These are phyloP conservation scores for Kodamaea sagamina DNA, from an alignment of 805 yeast genomes.

Conservation along the genomic window DNA sequence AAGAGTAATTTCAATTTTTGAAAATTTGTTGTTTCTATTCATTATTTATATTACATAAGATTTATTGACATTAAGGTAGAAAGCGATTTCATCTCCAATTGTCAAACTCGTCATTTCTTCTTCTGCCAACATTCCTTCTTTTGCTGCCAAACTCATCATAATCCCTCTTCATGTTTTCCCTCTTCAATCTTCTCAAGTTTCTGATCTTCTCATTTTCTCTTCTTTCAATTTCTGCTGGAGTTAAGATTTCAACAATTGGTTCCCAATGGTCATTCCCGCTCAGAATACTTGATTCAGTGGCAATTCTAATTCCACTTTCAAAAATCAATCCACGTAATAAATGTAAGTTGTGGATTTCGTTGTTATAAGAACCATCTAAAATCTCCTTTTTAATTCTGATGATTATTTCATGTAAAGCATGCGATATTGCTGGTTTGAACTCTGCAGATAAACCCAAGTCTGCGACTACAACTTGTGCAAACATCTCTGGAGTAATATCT, in stretches of 20 bases:
- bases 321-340: conserved; percentile 44
- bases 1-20: no score
- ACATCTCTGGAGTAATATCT: conserved; percentile 72
- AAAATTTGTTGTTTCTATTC: neutral
- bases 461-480: conserved; percentile 77
- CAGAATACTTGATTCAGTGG: conserved; percentile 65
- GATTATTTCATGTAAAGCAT: conserved; percentile 78
- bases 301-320: conserved; percentile 44
- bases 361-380: conserved; percentile 55
- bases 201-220: conserved; percentile 94
- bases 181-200: conserved; percentile 84
- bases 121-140: conserved; percentile 43
- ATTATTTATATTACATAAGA: neutral
- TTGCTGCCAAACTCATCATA: conserved; percentile 35
- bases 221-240: conserved; percentile 91
- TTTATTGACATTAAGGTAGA: neutral
- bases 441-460: conserved; percentile 86
- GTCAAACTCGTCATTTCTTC: conserved; percentile 52
- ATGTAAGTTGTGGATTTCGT: conserved; percentile 45
- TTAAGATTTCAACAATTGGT: conserved; percentile 81
- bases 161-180: conserved; percentile 79
- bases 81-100: neutral
- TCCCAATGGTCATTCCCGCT: conserved; percentile 82
- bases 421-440: conserved; percentile 86
- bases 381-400: conserved; percentile 79